Evolutionary conservation across 441 rosid genomes (phyloP).

Genomic region (Cnidoscolus chayamansa): DNA sequence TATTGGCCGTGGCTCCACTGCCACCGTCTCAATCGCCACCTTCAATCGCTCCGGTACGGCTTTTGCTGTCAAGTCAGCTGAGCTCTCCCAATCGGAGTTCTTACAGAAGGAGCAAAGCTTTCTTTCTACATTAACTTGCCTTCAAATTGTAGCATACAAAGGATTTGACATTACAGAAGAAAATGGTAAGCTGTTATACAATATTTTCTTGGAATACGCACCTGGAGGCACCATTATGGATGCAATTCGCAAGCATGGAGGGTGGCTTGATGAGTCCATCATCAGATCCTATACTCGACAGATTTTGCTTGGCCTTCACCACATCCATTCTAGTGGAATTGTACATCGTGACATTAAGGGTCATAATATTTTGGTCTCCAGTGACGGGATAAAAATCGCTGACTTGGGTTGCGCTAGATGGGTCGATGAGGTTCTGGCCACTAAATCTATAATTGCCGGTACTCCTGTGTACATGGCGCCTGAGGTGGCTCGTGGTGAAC

Average conservation of each 20-base stretch:
- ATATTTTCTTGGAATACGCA: constrained; percentile 53
- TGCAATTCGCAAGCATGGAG: constrained; percentile 28
- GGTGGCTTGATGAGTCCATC: constrained; percentile 30
- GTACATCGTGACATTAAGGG: constrained; percentile 74
- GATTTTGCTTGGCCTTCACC: constrained; percentile 45
- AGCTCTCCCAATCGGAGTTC: constrained; percentile 34
- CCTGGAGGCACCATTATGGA: constrained; percentile 41
- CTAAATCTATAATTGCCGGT: constrained; percentile 30
- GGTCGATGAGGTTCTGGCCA: constrained; percentile 18
- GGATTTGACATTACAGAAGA: constrained; percentile 45
- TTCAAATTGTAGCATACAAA: constrained; percentile 44
- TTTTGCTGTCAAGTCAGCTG: constrained; percentile 57
- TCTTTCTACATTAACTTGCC: constrained; percentile 37
- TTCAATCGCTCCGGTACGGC: constrained; percentile 25
- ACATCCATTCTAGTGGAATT: constrained; percentile 51
- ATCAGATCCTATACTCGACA: constrained; percentile 35
- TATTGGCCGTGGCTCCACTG: constrained; percentile 45
- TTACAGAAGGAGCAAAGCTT: constrained; percentile 42
- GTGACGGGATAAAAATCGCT: constrained; percentile 50
- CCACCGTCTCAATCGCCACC: constrained; percentile 43
- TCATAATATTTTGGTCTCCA: constrained; percentile 47
- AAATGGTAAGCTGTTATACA: constrained; percentile 38
- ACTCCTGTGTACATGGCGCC: constrained; percentile 82
- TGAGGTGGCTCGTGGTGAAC: constrained; percentile 75
- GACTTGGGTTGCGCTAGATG: constrained; percentile 69